Conservation (phyloP, 2,329 filamentous ascomycete species). For the Aspergillus novofumigatus region DNA sequence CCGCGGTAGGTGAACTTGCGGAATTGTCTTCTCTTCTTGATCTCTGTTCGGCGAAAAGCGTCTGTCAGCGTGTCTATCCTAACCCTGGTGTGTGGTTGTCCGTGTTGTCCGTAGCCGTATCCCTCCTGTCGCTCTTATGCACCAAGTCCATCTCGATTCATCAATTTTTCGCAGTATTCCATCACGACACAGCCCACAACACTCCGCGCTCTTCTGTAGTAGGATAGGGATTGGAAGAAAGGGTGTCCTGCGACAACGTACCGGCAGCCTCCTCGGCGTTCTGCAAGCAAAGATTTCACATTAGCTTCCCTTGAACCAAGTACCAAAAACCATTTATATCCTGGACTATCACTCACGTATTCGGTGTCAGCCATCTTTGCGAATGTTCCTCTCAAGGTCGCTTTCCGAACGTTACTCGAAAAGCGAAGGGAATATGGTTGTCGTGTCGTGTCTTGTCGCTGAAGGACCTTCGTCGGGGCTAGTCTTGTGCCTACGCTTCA, state of each 20-base stretch:
- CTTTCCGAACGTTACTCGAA: conserved; percentile 44
- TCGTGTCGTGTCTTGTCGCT: conserved; percentile 38
- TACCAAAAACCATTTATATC: not conserved
- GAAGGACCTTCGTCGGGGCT: conserved; percentile 26
- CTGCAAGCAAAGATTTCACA: conserved; percentile 46
- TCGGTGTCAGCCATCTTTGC: conserved; percentile 82
- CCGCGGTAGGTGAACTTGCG: conserved; percentile 99
- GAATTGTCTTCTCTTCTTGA: conserved; percentile 99
- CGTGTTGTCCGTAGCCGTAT: conserved; percentile 6
- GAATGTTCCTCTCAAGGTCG: conserved; percentile 42
- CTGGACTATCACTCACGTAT: conserved; percentile 63
- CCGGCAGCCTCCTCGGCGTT: conserved; percentile 94
- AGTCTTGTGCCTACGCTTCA: conserved; percentile 24
- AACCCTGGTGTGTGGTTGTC: conserved; percentile 11
- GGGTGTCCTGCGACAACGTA: conserved; percentile 42
- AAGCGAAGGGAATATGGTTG: conserved; percentile 40
- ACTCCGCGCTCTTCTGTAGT: conserved; percentile 1
- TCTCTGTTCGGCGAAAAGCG: conserved; percentile 56
- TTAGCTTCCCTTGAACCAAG: conserved; percentile 28
- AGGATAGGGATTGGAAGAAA: conserved; percentile 15
- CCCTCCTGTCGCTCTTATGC: conserved; percentile 8
- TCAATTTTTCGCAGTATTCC: conserved; percentile 3
- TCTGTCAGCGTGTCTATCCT: conserved; percentile 28
- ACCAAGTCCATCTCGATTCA: conserved; percentile 15
- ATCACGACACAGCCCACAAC: conserved; percentile 6